phyloP scores from a whole-genome alignment of 108 stramenopile species.

The Conticribra weissflogii region DNA sequence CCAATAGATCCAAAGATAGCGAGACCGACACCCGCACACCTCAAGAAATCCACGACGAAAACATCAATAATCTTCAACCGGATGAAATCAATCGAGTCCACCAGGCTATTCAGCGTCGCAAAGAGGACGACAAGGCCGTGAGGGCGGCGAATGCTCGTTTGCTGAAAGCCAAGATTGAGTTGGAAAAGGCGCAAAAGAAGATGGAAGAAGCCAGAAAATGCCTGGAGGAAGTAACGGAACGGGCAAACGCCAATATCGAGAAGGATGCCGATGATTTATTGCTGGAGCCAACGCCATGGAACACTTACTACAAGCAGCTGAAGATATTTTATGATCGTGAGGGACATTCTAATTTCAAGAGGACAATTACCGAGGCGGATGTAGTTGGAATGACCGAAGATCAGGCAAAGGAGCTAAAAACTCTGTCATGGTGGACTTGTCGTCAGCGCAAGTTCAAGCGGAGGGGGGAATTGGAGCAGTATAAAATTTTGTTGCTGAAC shows the following conservation, averaged over 20 bases:
- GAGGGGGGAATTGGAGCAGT: constrained; percentile 36
- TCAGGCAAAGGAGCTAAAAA: constrained; percentile 29
- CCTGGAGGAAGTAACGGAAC: constrained; percentile 8
- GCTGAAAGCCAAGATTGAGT: constrained; percentile 28
- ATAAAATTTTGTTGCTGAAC: constrained; percentile 31
- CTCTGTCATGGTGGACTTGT: constrained; percentile 44
- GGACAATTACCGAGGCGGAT: constrained; percentile 33
- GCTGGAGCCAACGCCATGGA: constrained; percentile 40
- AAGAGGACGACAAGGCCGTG: constrained; percentile 28
- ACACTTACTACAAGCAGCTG: constrained; percentile 34
- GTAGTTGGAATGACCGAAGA: constrained; percentile 22
- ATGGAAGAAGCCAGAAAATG: constrained; percentile 14
- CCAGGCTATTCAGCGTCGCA: constrained; percentile 27
- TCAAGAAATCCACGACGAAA: constrained; percentile 1
- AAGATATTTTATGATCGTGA: constrained; percentile 30
- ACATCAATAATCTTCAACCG: constrained; percentile 10
- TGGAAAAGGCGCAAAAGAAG: constrained; percentile 22
- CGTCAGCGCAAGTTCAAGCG: constrained; percentile 42
- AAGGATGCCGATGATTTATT: constrained; percentile 31
- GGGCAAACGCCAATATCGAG: constrained; percentile 8
- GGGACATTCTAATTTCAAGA: constrained; percentile 46
- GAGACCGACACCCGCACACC: constrained; percentile 5
- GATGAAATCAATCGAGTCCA: constrained; percentile 18
- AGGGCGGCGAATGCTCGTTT: constrained; percentile 19
- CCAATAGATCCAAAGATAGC: neutral